Conservation (phyloP, 345 rosid species). For the Lumnitzera littorea region DNA sequence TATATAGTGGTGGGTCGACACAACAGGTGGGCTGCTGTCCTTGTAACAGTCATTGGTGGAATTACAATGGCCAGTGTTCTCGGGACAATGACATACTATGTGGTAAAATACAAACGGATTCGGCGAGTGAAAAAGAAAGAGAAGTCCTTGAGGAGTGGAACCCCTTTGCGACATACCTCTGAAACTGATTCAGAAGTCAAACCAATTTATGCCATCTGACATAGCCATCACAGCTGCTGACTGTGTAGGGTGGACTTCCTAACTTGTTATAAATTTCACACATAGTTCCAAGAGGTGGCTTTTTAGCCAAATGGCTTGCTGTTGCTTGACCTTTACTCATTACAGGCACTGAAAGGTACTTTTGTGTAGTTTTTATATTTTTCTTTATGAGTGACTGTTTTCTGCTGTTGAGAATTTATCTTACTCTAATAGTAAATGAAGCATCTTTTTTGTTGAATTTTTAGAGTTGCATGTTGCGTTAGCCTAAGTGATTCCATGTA, state of each 20-base stretch:
- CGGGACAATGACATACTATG: constrained; percentile 73
- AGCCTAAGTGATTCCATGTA: too few relatives aligned
- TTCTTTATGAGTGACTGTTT: neutral
- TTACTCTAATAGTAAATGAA: too few relatives aligned
- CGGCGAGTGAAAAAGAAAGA: constrained; percentile 50
- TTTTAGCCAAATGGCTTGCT: neutral
- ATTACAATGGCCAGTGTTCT: constrained; percentile 63
- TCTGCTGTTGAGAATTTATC: neutral
- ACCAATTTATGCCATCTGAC: constrained; percentile 73
- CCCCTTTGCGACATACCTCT: constrained; percentile 26
- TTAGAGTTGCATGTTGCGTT: too few relatives aligned
- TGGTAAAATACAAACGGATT: constrained; percentile 50
- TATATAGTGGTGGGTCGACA: constrained; percentile 78
- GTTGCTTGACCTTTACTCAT: neutral
- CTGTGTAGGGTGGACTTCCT: neutral
- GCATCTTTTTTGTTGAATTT: too few relatives aligned
- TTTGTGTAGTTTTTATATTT: constrained; percentile 2
- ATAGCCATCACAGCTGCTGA: neutral
- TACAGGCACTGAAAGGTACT: neutral
- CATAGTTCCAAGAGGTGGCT: neutral
- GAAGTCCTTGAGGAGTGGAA: constrained; percentile 29
- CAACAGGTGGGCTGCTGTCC: constrained; percentile 65
- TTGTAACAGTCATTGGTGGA: constrained; percentile 66
- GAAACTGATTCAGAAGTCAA: constrained; percentile 62
- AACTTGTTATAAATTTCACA: neutral